A percentile compares a stretch with the other conserved stretches of the same genome.
phyloP scores from a whole-genome alignment of 768 basidiomycete genomes.

The Brasilioporus rufonigricans region DNA sequence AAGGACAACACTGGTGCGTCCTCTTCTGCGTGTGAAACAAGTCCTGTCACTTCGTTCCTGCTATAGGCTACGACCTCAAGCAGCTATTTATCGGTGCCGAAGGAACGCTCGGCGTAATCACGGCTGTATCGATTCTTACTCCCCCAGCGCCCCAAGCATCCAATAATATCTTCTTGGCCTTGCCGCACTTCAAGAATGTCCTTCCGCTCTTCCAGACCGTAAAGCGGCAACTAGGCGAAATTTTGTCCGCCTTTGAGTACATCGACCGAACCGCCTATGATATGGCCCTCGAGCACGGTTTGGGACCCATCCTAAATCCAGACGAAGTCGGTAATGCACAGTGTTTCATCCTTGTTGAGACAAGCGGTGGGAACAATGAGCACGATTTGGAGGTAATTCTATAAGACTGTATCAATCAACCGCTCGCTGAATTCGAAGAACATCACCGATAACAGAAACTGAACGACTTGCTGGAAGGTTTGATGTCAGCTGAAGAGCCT shows the following conservation, averaged over 20 bases:
- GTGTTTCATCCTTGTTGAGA: constrained; percentile 93
- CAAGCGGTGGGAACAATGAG: constrained; percentile 86
- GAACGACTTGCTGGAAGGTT: constrained; percentile 66
- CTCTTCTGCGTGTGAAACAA: neutral
- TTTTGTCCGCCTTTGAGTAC: constrained; percentile 96
- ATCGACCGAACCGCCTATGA: constrained; percentile 87
- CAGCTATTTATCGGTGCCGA: constrained; percentile 98
- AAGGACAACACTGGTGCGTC: constrained; percentile 94
- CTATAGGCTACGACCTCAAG: constrained; percentile 92
- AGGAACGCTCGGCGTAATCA: constrained; percentile 94
- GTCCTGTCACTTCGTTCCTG: neutral
- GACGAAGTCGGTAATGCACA: constrained; percentile 74
- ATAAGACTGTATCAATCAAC: constrained; percentile 3
- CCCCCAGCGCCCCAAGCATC: constrained; percentile 79
- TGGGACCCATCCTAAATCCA: constrained; percentile 71
- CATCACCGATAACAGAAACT: constrained; percentile 69
- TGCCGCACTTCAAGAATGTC: constrained; percentile 84
- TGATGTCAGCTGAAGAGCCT: constrained; percentile 69
- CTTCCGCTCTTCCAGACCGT: constrained; percentile 81
- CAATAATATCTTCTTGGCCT: constrained; percentile 89
- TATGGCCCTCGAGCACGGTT: constrained; percentile 78
- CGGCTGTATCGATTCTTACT: constrained; percentile 91
- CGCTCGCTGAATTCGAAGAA: constrained; percentile 5
- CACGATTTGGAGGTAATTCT: constrained; percentile 85
- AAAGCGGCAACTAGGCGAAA: constrained; percentile 84